Percentiles rank a stretch among this genome's conserved stretches.
phyloP scores from a whole-genome alignment of 495 filamentous ascomycete genomes.

The Neurospora sp. region DNA sequence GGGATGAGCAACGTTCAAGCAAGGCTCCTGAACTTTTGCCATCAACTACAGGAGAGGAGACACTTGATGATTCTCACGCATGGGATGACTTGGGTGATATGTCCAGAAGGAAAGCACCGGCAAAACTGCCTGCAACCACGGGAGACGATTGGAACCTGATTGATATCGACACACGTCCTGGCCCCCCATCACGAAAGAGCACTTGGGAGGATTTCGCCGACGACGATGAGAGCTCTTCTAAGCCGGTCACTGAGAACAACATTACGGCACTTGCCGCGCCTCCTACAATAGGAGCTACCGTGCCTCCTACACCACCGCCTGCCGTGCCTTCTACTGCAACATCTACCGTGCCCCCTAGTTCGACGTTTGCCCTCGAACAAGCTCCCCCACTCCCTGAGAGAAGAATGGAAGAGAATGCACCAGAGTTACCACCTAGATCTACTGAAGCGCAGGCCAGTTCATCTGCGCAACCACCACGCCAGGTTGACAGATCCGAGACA shows the following conservation, averaged over 20 bases:
- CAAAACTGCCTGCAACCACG: constrained; percentile 13
- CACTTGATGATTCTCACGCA: constrained; percentile 29
- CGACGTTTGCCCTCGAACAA: background rate
- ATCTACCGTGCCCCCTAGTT: background rate
- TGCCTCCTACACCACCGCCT: background rate
- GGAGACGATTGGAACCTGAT: constrained; percentile 41
- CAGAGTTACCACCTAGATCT: constrained; percentile 30
- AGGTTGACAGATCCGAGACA: constrained; percentile 31
- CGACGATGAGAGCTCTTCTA: constrained; percentile 15
- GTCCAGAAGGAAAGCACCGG: constrained; percentile 24
- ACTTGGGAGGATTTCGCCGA: constrained; percentile 31
- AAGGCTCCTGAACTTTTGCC: constrained; percentile 2
- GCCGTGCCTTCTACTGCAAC: background rate
- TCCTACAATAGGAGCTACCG: background rate
- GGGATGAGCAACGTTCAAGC: constrained; percentile 25
- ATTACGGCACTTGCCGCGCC: background rate
- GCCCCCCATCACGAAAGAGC: constrained; percentile 24
- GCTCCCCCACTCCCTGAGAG: constrained; percentile 2
- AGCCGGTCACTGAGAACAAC: background rate
- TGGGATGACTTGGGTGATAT: constrained; percentile 33
- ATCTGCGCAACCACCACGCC: constrained; percentile 27
- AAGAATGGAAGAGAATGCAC: constrained; percentile 12
- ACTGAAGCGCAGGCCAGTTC: constrained; percentile 12
- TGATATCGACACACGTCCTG: constrained; percentile 28
- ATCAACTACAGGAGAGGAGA: constrained; percentile 16